phyloP scores from a whole-genome alignment of 305 asterid species.

The Andrographis paniculata region DNA sequence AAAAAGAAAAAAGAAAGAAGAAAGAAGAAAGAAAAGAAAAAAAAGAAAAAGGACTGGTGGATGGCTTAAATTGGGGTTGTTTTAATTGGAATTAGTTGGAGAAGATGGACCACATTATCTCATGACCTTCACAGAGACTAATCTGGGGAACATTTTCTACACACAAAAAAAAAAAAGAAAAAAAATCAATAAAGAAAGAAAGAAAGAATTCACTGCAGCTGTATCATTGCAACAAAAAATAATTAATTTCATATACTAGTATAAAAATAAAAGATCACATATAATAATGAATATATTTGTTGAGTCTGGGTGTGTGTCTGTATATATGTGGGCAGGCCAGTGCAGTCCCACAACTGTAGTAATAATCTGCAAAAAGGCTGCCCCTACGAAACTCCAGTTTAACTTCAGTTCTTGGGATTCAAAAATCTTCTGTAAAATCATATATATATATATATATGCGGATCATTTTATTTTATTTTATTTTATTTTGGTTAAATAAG shows the following conservation, averaged over 20 bases:
- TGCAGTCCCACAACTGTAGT: slow-evolving; percentile 11
- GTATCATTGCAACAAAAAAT: too few relatives aligned
- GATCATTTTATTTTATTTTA: too few relatives aligned
- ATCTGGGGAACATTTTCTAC: slow-evolving; percentile 29
- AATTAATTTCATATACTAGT: too few relatives aligned
- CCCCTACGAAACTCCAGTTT: slow-evolving; percentile 33
- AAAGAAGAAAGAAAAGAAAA: not conserved
- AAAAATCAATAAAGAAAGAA: too few relatives aligned
- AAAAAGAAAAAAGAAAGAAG: not conserved
- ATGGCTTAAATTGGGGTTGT: not conserved
- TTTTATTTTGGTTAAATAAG: not conserved
- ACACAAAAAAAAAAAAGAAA: too few relatives aligned
- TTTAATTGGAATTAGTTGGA: slow-evolving; percentile 44
- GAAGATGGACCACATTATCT: slow-evolving; percentile 53
- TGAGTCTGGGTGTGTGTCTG: too few relatives aligned
- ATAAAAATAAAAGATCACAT: too few relatives aligned
- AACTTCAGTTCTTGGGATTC: slow-evolving; percentile 40
- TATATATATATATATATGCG: too few relatives aligned
- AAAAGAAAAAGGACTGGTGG: slow-evolving; percentile 23
- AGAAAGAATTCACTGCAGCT: too few relatives aligned
- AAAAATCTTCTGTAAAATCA: too few relatives aligned
- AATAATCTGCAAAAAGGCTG: slow-evolving; percentile 26
- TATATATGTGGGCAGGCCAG: too few relatives aligned
- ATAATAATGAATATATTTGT: too few relatives aligned
- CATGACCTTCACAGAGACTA: slow-evolving; percentile 33